A percentile compares a stretch with the other conserved stretches of the same genome.
These are phyloP conservation scores for Gyromitra esculenta DNA, from an alignment of 2,329 filamentous ascomycete genomes.

Conservation along the genomic window DNA sequence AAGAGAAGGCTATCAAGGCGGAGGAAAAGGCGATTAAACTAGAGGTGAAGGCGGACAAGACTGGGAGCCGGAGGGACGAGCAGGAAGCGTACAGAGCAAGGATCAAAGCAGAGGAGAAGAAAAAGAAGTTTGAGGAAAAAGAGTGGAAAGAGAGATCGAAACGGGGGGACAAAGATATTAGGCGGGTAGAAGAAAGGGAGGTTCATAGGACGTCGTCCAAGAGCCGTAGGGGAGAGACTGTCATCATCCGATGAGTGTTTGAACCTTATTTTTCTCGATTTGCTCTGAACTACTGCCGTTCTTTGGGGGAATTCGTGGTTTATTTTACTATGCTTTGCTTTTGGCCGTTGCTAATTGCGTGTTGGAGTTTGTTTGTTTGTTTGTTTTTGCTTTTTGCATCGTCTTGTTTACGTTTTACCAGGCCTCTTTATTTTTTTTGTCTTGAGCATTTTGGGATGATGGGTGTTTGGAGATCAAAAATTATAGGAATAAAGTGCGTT, in stretches of 20 bases:
- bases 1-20: conserved; percentile 51
- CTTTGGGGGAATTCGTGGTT: conserved; percentile 18
- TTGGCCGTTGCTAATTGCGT: conserved; percentile 6
- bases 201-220: conserved; percentile 29
- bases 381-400: conserved; percentile 6
- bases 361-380: conserved; percentile 28
- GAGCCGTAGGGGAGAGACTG: conserved; percentile 40
- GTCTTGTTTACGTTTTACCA: background rate
- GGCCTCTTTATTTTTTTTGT: background rate
- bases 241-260: conserved; percentile 37
- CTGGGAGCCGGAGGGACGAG: conserved; percentile 43
- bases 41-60: conserved; percentile 36
- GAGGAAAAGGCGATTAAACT: conserved; percentile 51
- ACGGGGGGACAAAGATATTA: conserved; percentile 33
- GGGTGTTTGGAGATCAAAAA: conserved; percentile 30
- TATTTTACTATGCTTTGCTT: conserved; percentile 29
- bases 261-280: conserved; percentile 1
- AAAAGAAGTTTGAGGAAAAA: conserved; percentile 45
- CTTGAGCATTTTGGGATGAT: conserved; percentile 16
- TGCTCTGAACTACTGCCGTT: background rate
- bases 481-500: conserved; percentile 26
- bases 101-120: conserved; percentile 48
- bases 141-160: conserved; percentile 46
- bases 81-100: conserved; percentile 50
- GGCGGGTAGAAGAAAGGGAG: conserved; percentile 36